A percentile compares a stretch with the other conserved stretches of the same genome.
phyloP scores from a whole-genome alignment of 108 stramenopile species.

The Chaetoceros muelleri region DNA sequence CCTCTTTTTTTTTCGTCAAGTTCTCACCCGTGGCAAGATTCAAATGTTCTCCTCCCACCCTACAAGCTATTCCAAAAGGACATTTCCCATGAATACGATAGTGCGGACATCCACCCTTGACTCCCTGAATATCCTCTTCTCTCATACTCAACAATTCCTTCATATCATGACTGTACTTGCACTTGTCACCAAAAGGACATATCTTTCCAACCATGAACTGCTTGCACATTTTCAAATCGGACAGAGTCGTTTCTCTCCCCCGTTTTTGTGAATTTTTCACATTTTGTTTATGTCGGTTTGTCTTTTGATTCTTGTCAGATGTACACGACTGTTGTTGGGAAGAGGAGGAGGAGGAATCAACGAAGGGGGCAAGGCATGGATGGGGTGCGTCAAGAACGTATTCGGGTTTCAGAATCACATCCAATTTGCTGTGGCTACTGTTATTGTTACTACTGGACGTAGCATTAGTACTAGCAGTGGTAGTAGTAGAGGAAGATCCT shows the following conservation, averaged over 20 bases:
- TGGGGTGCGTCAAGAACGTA: not conserved
- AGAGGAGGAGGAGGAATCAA: not conserved
- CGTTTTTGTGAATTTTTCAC: not conserved
- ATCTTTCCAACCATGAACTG: not conserved
- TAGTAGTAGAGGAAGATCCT: too few species aligned
- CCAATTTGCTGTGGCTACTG: too few species aligned
- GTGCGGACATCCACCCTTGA: constrained; percentile 45
- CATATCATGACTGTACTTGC: not conserved
- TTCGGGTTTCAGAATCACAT: too few species aligned
- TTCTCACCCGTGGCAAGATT: constrained; percentile 64
- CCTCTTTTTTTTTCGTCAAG: constrained; percentile 15
- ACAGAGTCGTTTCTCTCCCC: not conserved
- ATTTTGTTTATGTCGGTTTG: not conserved
- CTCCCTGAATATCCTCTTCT: constrained; percentile 35
- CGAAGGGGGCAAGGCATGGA: not conserved
- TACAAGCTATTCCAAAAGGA: constrained; percentile 62
- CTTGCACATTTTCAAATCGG: not conserved
- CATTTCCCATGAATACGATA: constrained; percentile 17
- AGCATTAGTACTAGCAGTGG: too few species aligned
- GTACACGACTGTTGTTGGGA: not conserved
- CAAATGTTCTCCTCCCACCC: constrained; percentile 56
- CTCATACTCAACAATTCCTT: constrained; percentile 40
- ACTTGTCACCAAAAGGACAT: not conserved
- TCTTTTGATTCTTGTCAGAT: not conserved
- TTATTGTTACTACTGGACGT: too few species aligned